Evolutionary conservation across 768 basidiomycete genomes (phyloP).

Genomic region (Suillus fuscotomentosus): DNA sequence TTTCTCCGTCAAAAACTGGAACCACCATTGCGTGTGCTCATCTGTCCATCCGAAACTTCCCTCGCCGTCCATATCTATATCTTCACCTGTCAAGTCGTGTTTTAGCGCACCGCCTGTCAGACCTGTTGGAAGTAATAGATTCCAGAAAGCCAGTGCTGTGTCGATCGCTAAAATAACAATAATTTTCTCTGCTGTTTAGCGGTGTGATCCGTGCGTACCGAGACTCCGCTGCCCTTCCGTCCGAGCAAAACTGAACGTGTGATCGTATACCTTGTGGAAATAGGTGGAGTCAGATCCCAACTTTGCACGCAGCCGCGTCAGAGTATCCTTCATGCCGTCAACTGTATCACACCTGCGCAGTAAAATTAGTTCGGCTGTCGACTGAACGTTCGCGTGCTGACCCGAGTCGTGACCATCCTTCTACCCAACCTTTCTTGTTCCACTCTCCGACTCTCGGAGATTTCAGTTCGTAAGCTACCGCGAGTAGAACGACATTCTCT

Average conservation of each 20-base stretch:
- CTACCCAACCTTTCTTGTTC: slow-evolving; percentile 68
- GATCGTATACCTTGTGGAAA: slow-evolving; percentile 76
- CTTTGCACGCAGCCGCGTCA: slow-evolving; percentile 54
- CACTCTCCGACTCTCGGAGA: slow-evolving; percentile 74
- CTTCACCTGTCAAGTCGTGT: slow-evolving; percentile 39
- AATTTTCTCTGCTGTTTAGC: background rate
- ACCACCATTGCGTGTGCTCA: slow-evolving; percentile 71
- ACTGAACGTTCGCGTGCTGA: slow-evolving; percentile 32
- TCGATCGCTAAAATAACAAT: slow-evolving; percentile 50
- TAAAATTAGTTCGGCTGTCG: slow-evolving; percentile 1
- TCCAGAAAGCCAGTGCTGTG: slow-evolving; percentile 76
- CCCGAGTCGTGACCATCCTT: slow-evolving; percentile 79
- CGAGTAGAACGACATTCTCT: slow-evolving; percentile 80
- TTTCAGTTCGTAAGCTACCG: slow-evolving; percentile 79
- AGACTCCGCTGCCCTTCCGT: slow-evolving; percentile 78
- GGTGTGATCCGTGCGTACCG: slow-evolving; percentile 39
- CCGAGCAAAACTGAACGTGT: slow-evolving; percentile 80
- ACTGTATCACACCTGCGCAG: slow-evolving; percentile 61
- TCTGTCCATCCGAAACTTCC: slow-evolving; percentile 56
- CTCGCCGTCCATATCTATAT: slow-evolving; percentile 46
- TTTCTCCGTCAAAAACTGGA: slow-evolving; percentile 65
- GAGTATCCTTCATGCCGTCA: slow-evolving; percentile 52
- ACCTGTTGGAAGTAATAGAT: slow-evolving; percentile 71
- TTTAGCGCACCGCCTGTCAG: slow-evolving; percentile 64
- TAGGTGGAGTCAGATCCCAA: slow-evolving; percentile 65